Conservation (phyloP, 2,329 filamentous ascomycete species). For the Chaetomiaceae sp. region DNA sequence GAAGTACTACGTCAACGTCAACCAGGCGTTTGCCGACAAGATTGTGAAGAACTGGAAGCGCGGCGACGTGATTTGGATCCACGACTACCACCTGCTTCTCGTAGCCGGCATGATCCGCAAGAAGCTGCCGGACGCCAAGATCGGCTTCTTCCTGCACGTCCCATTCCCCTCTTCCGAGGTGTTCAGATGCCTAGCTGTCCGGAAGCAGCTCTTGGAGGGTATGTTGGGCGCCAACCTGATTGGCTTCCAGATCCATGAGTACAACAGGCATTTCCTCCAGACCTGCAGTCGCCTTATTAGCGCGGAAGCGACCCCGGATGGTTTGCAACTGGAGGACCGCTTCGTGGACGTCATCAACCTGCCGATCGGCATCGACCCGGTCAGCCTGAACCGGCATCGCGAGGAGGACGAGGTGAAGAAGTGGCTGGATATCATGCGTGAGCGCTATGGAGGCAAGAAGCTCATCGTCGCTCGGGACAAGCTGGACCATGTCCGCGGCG, state of each 20-base stretch:
- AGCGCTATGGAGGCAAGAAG: slow-evolving; percentile 82
- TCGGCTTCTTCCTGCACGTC: slow-evolving; percentile 92
- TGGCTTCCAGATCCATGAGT: slow-evolving; percentile 91
- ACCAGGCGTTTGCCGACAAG: slow-evolving; percentile 87
- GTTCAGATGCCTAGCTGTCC: slow-evolving; percentile 83
- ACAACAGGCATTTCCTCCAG: slow-evolving; percentile 89
- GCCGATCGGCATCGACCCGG: slow-evolving; percentile 87
- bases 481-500: slow-evolving; percentile 85
- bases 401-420: slow-evolving; percentile 66
- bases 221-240: slow-evolving; percentile 91
- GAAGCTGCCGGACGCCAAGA: slow-evolving; percentile 86
- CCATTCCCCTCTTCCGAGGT: slow-evolving; percentile 96
- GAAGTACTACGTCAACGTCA: slow-evolving; percentile 89
- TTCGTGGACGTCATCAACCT: slow-evolving; percentile 85
- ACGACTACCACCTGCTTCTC: slow-evolving; percentile 90
- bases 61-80: slow-evolving; percentile 88
- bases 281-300: slow-evolving; percentile 87
- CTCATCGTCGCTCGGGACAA: slow-evolving; percentile 93
- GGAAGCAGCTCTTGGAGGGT: slow-evolving; percentile 82
- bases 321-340: slow-evolving; percentile 84
- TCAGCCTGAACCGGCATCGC: slow-evolving; percentile 67
- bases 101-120: slow-evolving; percentile 87
- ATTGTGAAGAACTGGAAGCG: slow-evolving; percentile 91
- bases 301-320: slow-evolving; percentile 85
- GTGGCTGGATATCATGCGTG: slow-evolving; percentile 76